These are phyloP conservation scores for Prunus fruticosa DNA, from an alignment of 306 rosid genomes.

Conservation along the genomic window DNA sequence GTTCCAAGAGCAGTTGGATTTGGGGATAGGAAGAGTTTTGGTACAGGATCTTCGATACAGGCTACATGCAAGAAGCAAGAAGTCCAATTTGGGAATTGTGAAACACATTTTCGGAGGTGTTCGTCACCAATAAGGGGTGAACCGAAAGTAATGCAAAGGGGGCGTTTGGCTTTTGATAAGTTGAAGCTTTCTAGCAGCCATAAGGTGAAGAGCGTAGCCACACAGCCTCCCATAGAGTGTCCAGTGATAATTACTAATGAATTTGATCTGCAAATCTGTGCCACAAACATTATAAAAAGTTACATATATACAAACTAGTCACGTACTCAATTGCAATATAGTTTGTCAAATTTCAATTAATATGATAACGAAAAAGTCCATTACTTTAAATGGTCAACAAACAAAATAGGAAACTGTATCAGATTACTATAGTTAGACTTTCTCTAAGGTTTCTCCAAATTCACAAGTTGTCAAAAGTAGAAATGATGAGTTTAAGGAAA, in stretches of 20 bases:
- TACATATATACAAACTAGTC: too few species aligned
- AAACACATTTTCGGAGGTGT: conserved; percentile 34
- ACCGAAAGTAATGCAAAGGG: conserved; percentile 77
- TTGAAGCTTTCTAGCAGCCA: conserved; percentile 38
- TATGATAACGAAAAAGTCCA: too few species aligned
- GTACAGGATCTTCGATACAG: conserved; percentile 44
- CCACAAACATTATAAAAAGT: conserved; percentile 20
- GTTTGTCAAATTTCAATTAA: too few species aligned
- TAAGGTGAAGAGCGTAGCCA: conserved; percentile 71
- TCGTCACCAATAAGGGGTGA: conserved; percentile 61
- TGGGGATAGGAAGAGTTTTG: conserved; percentile 11
- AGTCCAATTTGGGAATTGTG: conserved; percentile 44
- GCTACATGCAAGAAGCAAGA: conserved; percentile 69
- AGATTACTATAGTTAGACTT: too few species aligned
- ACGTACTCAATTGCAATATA: too few species aligned
- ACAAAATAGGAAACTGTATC: too few species aligned
- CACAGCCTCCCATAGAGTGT: conserved; percentile 54
- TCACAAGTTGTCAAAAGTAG: not conserved
- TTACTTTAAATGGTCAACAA: too few species aligned
- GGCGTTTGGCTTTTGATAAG: conserved; percentile 35
- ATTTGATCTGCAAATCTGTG: not conserved
- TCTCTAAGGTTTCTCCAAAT: not conserved
- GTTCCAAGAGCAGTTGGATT: not conserved
- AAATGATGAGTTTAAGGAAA: not conserved
- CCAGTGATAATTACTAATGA: conserved; percentile 60